A percentile compares a stretch with the other conserved stretches of the same genome.
These are phyloP conservation scores for Lecanosticta acicola DNA, from an alignment of 2,329 filamentous ascomycete species.

Conservation along the genomic window DNA sequence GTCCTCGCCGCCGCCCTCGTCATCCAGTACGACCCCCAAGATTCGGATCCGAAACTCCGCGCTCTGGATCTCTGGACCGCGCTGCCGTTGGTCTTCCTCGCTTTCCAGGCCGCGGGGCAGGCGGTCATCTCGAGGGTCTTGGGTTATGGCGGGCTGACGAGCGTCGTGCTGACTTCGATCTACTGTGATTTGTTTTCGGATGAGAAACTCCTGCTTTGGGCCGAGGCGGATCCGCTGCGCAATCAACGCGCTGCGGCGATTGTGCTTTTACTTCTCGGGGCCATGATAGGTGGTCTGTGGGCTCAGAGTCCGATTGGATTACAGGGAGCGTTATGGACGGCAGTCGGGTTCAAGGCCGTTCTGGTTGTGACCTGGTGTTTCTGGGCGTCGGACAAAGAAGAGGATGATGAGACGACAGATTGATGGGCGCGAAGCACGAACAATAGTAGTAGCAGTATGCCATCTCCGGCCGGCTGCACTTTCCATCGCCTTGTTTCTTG, in stretches of 20 bases:
- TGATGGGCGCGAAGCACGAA: too few species aligned
- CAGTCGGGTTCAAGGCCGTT: constrained; percentile 36
- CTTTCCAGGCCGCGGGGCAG: constrained; percentile 73
- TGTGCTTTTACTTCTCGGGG: constrained; percentile 48
- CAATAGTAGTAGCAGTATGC: too few species aligned
- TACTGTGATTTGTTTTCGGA: constrained; percentile 78
- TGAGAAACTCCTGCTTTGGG: constrained; percentile 41
- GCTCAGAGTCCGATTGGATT: constrained; percentile 49
- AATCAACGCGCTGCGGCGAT: constrained; percentile 50
- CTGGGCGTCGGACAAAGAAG: constrained; percentile 37
- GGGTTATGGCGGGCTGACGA: constrained; percentile 65
- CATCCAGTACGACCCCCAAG: constrained; percentile 33
- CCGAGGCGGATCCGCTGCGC: constrained; percentile 46
- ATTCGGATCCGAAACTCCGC: constrained; percentile 1
- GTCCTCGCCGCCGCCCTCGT: constrained; percentile 37
- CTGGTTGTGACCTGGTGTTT: constrained; percentile 38
- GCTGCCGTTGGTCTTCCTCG: constrained; percentile 62
- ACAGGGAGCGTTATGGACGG: constrained; percentile 47
- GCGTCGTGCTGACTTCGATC: constrained; percentile 72
- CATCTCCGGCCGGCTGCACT: too few species aligned
- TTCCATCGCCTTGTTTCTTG: too few species aligned
- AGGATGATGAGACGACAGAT: too few species aligned
- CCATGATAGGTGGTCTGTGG: constrained; percentile 51
- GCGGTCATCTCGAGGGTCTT: constrained; percentile 68
- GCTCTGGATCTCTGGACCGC: constrained; percentile 41